These are phyloP conservation scores for Neurospora intermedia DNA, from an alignment of 495 filamentous ascomycete species.

Conservation along the genomic window DNA sequence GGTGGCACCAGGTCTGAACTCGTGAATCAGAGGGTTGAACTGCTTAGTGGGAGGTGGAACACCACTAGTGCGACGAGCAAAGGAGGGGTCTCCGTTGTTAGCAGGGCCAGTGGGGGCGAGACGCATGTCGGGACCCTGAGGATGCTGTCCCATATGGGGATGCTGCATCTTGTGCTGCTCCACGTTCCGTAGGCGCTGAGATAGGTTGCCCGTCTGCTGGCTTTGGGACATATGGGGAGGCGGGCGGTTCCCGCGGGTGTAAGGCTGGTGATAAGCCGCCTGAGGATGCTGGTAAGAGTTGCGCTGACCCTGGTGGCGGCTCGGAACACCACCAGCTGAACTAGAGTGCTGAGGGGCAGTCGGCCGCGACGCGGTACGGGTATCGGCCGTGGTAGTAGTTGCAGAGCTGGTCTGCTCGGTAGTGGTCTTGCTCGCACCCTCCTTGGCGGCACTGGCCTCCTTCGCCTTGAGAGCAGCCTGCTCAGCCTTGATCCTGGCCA, in stretches of 20 bases:
- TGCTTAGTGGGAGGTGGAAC: slow-evolving; percentile 34
- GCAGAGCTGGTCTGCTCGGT: slow-evolving; percentile 16
- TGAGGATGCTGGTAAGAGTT: slow-evolving; percentile 16
- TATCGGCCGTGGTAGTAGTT: slow-evolving; percentile 16
- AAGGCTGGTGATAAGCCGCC: slow-evolving; percentile 19
- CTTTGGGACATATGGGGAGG: slow-evolving; percentile 26
- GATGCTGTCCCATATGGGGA: slow-evolving; percentile 26
- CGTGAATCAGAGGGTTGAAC: slow-evolving; percentile 72
- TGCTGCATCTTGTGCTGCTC: slow-evolving; percentile 36
- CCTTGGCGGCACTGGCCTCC: slow-evolving; percentile 21
- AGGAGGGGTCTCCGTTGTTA: slow-evolving; percentile 34
- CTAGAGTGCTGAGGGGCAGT: slow-evolving; percentile 21
- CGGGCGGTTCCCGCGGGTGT: slow-evolving; percentile 25
- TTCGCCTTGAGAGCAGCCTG: slow-evolving; percentile 30
- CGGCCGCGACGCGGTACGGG: slow-evolving; percentile 18
- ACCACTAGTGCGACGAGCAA: slow-evolving; percentile 36
- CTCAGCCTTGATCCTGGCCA: slow-evolving; percentile 31
- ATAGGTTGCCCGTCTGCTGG: slow-evolving; percentile 24
- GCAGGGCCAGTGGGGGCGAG: slow-evolving; percentile 45
- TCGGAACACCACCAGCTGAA: slow-evolving; percentile 22
- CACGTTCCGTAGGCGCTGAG: slow-evolving; percentile 32
- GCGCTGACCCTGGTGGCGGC: slow-evolving; percentile 22
- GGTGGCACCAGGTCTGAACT: slow-evolving; percentile 68
- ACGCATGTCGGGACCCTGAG: slow-evolving; percentile 30
- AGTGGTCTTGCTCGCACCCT: slow-evolving; percentile 23